Evolutionary conservation across 352 stramenopile genomes (phyloP).

Genomic region (Phytophthora ramorum): DNA sequence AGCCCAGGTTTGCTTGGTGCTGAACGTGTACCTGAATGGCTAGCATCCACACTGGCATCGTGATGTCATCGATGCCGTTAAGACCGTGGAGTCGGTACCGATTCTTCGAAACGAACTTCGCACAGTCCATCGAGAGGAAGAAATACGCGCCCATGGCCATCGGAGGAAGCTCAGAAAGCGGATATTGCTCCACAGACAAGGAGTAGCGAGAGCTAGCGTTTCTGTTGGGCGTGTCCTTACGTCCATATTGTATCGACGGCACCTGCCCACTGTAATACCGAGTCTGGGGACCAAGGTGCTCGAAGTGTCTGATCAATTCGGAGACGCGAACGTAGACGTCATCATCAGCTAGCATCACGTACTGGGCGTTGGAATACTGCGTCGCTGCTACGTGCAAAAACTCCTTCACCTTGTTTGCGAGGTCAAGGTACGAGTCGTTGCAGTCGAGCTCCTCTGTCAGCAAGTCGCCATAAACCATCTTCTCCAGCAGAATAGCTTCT

Average conservation of each 20-base stretch:
- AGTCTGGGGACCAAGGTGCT: constrained; percentile 5
- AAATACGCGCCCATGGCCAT: constrained; percentile 48
- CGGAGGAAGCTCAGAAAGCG: constrained; percentile 37
- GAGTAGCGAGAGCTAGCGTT: constrained; percentile 27
- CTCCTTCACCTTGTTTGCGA: constrained; percentile 57
- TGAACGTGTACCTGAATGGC: constrained; percentile 45
- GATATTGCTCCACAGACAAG: constrained; percentile 33
- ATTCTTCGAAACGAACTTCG: constrained; percentile 49
- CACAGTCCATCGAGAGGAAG: constrained; percentile 49
- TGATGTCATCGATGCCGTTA: constrained; percentile 59
- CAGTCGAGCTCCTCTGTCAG: constrained; percentile 53
- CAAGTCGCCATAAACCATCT: constrained; percentile 42
- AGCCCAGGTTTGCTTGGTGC: constrained; percentile 19
- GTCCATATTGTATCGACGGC: constrained; percentile 1
- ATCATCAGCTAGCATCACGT: constrained; percentile 57
- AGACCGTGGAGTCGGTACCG: constrained; percentile 28
- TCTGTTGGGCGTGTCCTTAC: constrained; percentile 23
- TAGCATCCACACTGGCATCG: constrained; percentile 58
- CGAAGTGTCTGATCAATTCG: not conserved
- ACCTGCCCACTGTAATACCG: constrained; percentile 17
- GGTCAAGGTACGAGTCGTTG: constrained; percentile 46
- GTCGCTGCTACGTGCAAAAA: constrained; percentile 48
- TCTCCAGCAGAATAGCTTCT: constrained; percentile 38
- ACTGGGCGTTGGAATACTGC: constrained; percentile 21
- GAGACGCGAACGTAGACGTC: constrained; percentile 52